Base-by-base conservation (phyloP, 768 basidiomycete genomes). In the Daedaleopsis sinensis region DNA sequence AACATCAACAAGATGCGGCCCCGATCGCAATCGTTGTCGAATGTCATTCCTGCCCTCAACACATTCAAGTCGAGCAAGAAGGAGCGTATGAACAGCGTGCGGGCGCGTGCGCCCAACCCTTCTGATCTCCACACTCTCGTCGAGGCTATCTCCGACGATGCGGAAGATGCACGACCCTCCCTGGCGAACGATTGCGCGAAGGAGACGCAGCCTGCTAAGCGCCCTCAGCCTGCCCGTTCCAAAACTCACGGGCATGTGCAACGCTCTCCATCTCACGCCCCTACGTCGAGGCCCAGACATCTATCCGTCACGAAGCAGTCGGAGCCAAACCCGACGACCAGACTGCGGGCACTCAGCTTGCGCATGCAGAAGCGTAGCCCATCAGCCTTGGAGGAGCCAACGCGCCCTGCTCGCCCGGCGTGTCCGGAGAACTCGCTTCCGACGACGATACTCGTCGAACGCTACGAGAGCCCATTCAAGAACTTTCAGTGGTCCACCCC, bases 391-490 rank as follows among this genome's bases (percentile, higher is more conserved):
- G 5, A 42, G 39, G 39, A 52, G 44, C 61, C 55, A 10, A n/a
- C 51, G 2, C 61, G 61, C 19, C 48, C 51, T 12, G 55, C 61
- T 1, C 61, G 61, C 6, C 61, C 61, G 10, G 61, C 61, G 12
- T 42, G 61, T 27, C 61, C 55, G 13, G 61, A 62, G 55, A 56
- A 62, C 51, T 52, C 50, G 19, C 32, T 62, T 2, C 36, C 61
- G 1, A 36, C 23, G 16, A 55, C 46, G 23, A 15, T 57, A 0
- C 53, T 57, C 11, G 55, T 52, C 43, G 46, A 32, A 32, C 55
- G 61, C 16, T 62, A 52, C 50, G 61, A 62, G 50, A 52, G 44
- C 24, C 61, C 61, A 21, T 19, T 62, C 43, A 62, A 62, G 55
- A 13, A 12, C 18, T 18, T 12, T 11, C 39, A 18, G 39, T 42